Base-by-base conservation (phyloP, 75 land plant species). In the Picea sitchensis region DNA sequence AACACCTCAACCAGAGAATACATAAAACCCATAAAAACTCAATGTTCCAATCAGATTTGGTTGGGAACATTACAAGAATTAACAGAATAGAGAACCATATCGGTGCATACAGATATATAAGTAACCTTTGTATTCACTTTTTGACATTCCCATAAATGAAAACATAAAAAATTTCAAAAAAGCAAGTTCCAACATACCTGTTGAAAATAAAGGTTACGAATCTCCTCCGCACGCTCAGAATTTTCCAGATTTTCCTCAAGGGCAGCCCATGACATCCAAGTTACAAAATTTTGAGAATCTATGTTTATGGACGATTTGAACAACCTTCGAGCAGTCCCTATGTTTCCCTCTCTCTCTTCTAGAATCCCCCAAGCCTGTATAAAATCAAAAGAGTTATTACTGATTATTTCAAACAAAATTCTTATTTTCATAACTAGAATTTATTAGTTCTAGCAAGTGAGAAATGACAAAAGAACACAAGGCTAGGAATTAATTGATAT, bases 251-350 rank as follows among this genome's bases (percentile, higher is more conserved):
- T 73, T 76, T 95, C 98, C 78, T 95, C 99, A 73, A 97, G 61
- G 26, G 89, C 76, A 63, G 95, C 99, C 99, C 99, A 97, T 69
- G 99, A 93, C 90, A 89, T 90, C 99, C 99, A 97, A 78, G 98
- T 90, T 65, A 91, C 80, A 32, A 88, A 87, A 86, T 90, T 97
- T 84, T 97, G 96, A 56, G 99, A 93, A 84, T 97, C 92, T 69
- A 97, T 80, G 69, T 84, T 88, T 58, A 97, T 69, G 8, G 99
- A 92, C 65, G 94, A 92, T 81, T 90, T 90, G 79, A 90, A 97
- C 75, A 97, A 81, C 69, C 90, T 88, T 79, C 98, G 76, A 60
- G 99, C 98, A 64, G 91, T 88, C 44, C 90, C 90, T 60, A 86
- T 30, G 76, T 95, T 93, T 23, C 92, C 98, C 44, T 79, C 87